Evolutionary conservation across 106 monocot species (phyloP).

Genomic region (Xerophyta viscosa): DNA sequence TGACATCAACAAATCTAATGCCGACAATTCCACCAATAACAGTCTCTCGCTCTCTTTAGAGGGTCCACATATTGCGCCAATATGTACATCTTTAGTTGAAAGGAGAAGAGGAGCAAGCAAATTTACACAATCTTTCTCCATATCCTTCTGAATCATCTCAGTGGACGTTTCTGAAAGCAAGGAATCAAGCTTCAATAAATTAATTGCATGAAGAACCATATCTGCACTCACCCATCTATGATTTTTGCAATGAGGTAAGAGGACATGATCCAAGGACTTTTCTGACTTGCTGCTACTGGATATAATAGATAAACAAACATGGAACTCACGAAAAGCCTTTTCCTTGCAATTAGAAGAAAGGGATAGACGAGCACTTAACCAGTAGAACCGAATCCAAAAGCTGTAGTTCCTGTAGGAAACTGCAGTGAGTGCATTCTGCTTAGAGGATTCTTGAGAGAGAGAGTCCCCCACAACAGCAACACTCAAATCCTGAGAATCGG

Average conservation of each 20-base stretch:
- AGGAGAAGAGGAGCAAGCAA: constrained; percentile 63
- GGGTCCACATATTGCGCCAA: constrained; percentile 19
- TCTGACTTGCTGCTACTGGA: constrained; percentile 23
- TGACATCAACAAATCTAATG: constrained; percentile 62
- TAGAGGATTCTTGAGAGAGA: constrained; percentile 14
- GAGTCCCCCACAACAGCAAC: background rate
- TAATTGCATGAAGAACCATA: constrained; percentile 65
- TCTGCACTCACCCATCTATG: constrained; percentile 48
- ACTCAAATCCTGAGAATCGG: constrained; percentile 3
- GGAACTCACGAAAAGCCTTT: constrained; percentile 63
- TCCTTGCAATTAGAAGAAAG: constrained; percentile 43
- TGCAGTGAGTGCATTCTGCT: constrained; percentile 1
- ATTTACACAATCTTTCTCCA: constrained; percentile 52
- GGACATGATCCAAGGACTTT: constrained; percentile 18
- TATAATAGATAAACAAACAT: constrained; percentile 51
- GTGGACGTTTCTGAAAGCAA: constrained; percentile 25
- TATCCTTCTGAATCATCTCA: constrained; percentile 62
- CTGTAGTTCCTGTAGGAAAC: constrained; percentile 11
- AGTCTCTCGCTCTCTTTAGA: constrained; percentile 32
- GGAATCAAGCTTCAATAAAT: constrained; percentile 54
- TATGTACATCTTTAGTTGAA: constrained; percentile 44
- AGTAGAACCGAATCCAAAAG: constrained; percentile 87
- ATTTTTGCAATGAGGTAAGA: constrained; percentile 66
- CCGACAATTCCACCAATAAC: constrained; percentile 48
- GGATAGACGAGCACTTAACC: constrained; percentile 78